phyloP scores from a whole-genome alignment of 495 filamentous ascomycete species.

The Aspergillus bridgeri region DNA sequence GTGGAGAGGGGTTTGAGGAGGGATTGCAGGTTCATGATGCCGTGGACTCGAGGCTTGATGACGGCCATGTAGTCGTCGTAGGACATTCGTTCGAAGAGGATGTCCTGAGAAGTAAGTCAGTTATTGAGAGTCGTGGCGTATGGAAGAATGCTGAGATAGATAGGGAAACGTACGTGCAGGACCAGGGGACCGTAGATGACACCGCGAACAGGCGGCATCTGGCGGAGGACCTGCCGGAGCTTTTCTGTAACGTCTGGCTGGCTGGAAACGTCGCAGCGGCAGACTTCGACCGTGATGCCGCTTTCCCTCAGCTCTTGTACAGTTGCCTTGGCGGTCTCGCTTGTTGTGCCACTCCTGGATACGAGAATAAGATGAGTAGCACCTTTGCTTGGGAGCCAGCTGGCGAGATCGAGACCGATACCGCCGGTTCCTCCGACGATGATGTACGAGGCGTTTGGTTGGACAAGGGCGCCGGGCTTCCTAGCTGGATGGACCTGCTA shows the following conservation, averaged over 20 bases:
- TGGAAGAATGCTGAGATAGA: neutral
- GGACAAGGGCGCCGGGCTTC: constrained; percentile 17
- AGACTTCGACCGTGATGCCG: constrained; percentile 28
- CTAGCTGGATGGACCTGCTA: constrained; percentile 24
- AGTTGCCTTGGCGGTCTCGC: constrained; percentile 26
- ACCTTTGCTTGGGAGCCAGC: constrained; percentile 58
- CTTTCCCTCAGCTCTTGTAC: constrained; percentile 31
- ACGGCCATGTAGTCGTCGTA: constrained; percentile 39
- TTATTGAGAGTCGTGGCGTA: neutral
- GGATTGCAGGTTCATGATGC: constrained; percentile 56
- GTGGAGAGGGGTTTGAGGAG: constrained; percentile 27
- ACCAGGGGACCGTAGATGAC: constrained; percentile 44
- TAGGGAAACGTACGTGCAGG: constrained; percentile 22
- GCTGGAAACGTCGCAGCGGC: constrained; percentile 26
- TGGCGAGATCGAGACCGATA: constrained; percentile 56
- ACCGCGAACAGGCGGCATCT: constrained; percentile 31
- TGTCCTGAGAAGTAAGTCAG: constrained; percentile 26
- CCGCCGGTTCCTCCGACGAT: constrained; percentile 55
- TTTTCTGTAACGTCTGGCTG: constrained; percentile 18
- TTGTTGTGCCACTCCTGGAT: constrained; percentile 30
- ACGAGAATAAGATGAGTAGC: constrained; percentile 55
- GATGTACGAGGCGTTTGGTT: constrained; percentile 38
- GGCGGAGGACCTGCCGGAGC: constrained; percentile 11
- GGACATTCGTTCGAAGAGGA: constrained; percentile 44
- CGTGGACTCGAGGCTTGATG: constrained; percentile 44